These are phyloP conservation scores for Panicum hallii DNA, from an alignment of 202 grass and related monocot species.

Conservation along the genomic window DNA sequence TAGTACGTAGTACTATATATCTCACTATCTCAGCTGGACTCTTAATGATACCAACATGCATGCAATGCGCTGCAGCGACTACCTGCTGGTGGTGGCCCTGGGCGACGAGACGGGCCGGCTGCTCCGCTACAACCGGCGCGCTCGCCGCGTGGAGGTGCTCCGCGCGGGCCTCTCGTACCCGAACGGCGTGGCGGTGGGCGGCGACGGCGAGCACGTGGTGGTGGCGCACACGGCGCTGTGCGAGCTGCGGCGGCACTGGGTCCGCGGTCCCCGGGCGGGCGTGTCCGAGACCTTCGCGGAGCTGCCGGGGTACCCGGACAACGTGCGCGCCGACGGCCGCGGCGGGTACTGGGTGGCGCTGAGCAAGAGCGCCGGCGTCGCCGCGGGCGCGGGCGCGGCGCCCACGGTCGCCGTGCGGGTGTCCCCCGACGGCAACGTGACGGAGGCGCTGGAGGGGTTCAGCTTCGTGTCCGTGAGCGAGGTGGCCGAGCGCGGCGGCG, in stretches of 20 bases:
- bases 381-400: background rate
- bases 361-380: background rate
- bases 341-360: conserved; percentile 64
- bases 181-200: conserved; percentile 57
- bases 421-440: conserved; percentile 29
- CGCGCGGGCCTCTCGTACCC: conserved; percentile 51
- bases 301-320: conserved; percentile 65
- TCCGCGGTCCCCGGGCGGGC: conserved; percentile 36
- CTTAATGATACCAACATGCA: no score
- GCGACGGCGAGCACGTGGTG: conserved; percentile 48
- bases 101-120: conserved; percentile 58
- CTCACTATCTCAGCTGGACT: no score
- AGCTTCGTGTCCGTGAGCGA: conserved; percentile 64
- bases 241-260: conserved; percentile 56
- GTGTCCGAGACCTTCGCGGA: conserved; percentile 41
- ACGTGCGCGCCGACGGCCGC: conserved; percentile 45
- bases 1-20: no score
- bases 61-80: conserved; percentile 35
- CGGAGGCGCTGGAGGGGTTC: conserved; percentile 48
- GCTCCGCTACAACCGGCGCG: conserved; percentile 47
- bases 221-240: conserved; percentile 54
- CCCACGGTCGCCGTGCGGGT: conserved; percentile 52
- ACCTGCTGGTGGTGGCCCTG: conserved; percentile 46
- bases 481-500: conserved; percentile 44
- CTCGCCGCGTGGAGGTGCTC: conserved; percentile 46